phyloP scores from a whole-genome alignment of 2,329 filamentous ascomycete genomes.

The Claviceps sp. region DNA sequence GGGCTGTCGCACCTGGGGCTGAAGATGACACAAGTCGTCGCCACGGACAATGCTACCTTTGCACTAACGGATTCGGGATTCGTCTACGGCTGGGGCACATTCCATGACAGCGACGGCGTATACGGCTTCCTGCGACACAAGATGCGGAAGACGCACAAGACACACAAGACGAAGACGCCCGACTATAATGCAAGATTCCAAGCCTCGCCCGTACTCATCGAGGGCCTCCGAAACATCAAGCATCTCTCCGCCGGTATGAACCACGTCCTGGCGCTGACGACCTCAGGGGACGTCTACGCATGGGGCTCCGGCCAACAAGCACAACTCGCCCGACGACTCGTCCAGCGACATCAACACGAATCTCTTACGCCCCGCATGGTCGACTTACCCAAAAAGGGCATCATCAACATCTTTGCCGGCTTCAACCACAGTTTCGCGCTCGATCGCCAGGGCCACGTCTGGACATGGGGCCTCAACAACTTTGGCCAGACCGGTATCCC shows the following conservation, averaged over 20 bases:
- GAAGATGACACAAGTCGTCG: slow-evolving; percentile 45
- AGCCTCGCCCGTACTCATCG: slow-evolving; percentile 30
- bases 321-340: slow-evolving; percentile 33
- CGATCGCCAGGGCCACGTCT: slow-evolving; percentile 47
- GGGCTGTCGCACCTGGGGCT: slow-evolving; percentile 33
- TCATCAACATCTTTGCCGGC: slow-evolving; percentile 33
- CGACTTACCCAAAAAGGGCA: slow-evolving; percentile 20
- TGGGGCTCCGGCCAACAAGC: slow-evolving; percentile 26
- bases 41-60: slow-evolving; percentile 55
- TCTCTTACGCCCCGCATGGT: slow-evolving; percentile 29
- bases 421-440: slow-evolving; percentile 60
- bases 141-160: slow-evolving; percentile 17
- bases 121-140: slow-evolving; percentile 6
- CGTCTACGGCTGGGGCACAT: slow-evolving; percentile 68
- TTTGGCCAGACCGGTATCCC: slow-evolving; percentile 53
- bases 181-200: slow-evolving; percentile 3
- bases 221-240: slow-evolving; percentile 44
- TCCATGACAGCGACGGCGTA: slow-evolving; percentile 30
- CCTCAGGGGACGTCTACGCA: slow-evolving; percentile 25
- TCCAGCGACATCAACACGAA: slow-evolving; percentile 35
- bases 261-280: slow-evolving; percentile 50
- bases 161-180: slow-evolving; percentile 13
- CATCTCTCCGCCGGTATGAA: slow-evolving; percentile 50
- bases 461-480: slow-evolving; percentile 58
- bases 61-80: slow-evolving; percentile 53